Base-by-base conservation (phyloP, 768 basidiomycete species). In the Hericium rajendrae region DNA sequence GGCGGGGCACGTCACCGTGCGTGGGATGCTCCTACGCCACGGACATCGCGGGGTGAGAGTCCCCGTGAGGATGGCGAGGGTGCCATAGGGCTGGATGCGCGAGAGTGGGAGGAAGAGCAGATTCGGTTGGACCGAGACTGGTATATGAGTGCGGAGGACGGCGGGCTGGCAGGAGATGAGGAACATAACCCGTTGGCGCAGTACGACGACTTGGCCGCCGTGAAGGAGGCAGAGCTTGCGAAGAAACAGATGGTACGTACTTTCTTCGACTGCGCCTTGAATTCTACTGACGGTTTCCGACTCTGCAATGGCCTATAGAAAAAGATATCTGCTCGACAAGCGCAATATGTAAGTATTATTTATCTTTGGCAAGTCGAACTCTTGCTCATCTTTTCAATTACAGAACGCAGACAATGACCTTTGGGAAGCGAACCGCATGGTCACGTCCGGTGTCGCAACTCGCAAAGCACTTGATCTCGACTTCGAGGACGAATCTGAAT, bases 61-160 rank as follows among this genome's bases (percentile, higher is more conserved):
- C 83, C 85, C 6, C 8, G 32, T 32, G 32, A 32, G 32, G 87
- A 89, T 49, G 83, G 76, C 50, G 85, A 85, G 37, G 85, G 81
- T 53, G 79, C 73, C 24, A 78, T 79, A 13, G 83, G 80, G 8
- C 70, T 94, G 28, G 88, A 94, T 67, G 77, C 80, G 48, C 77
- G 88, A 52, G 95, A 97, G 66, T 99, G 95, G 97, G 97, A 97
- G 70, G 95, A 97, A 65, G 97, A 98, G 69, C 93, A 97, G 69
- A 79, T 93, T 12, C 79, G 79, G 58, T 67, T 97, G 66, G 97
- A 99, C 70, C 78, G 97, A 26, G 94, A 97, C 66, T 99, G 97
- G 97, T 99, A 98, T 68, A 86, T 83, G 54, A 86, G 88, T 48
- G 91, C 89, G 22, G 95, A 94, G 66, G 93, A 93, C 59, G 90